Conservation (phyloP, 78 protist genomes). For the Diacronema lutheri region DNA sequence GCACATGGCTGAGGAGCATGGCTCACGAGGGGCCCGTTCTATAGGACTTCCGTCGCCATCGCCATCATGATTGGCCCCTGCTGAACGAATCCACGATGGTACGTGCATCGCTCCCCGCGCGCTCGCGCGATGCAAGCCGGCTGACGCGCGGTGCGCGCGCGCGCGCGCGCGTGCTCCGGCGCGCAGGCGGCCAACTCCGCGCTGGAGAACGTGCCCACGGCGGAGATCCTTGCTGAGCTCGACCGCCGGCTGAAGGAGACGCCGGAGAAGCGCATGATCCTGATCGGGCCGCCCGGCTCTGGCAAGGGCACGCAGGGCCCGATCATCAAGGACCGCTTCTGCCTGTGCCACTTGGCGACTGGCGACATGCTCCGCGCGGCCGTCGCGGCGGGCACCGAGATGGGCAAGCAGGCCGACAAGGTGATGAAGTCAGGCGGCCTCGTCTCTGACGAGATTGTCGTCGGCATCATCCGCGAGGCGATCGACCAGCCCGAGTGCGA, state of each 20-base stretch:
- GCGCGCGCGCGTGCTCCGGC: too few relatives aligned
- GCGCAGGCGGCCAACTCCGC: too few relatives aligned
- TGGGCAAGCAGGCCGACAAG: conserved; percentile 80
- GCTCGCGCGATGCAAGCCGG: too few relatives aligned
- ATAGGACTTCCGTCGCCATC: too few relatives aligned
- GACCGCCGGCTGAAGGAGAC: not conserved
- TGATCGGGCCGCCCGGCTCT: conserved; percentile 23
- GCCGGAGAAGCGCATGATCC: not conserved
- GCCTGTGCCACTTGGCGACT: conserved; percentile 90
- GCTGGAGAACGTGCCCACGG: not conserved
- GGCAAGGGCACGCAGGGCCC: conserved; percentile 35
- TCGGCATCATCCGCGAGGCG: conserved; percentile 78
- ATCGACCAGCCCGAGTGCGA: conserved; percentile 75
- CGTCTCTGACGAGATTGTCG: conserved; percentile 48
- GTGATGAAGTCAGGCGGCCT: conserved; percentile 86
- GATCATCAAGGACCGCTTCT: conserved; percentile 12
- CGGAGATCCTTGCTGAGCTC: not conserved
- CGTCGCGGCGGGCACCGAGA: conserved; percentile 48
- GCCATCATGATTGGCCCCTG: too few relatives aligned
- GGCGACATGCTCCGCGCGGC: conserved; percentile 97
- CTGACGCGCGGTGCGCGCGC: too few relatives aligned
- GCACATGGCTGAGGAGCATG: too few relatives aligned
- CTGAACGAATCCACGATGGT: too few relatives aligned
- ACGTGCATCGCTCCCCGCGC: too few relatives aligned
- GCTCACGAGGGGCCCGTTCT: too few relatives aligned